Evolutionary conservation across 331 rosid species (phyloP), one percentile per base, ranked within the genome.

Genomic region (Quercus phellos): DNA sequence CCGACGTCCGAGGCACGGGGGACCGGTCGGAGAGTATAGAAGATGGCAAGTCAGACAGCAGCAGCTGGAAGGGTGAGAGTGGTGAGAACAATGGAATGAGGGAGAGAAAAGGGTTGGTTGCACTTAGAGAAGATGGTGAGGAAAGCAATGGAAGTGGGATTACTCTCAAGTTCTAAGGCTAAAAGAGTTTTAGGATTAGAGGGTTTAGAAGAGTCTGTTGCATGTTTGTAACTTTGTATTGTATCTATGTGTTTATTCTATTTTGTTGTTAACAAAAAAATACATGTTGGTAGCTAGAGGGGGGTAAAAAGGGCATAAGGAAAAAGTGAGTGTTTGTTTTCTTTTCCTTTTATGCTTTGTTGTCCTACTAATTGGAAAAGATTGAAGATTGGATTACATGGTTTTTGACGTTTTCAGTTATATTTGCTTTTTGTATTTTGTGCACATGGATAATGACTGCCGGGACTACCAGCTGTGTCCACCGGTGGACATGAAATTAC

Each of bases 31-130:
- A 90, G 91, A 95, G 98, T 78, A 95, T 91, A 0, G 98, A 93
- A 79, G 97, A 95, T 7, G 96, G 94, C 8, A 95, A 95, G 79
- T 95, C 96, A 18, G 98, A 91, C 19, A 90, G 97, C 79, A 84
- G 94, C 71, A 95, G 99, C 93, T 95, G 98, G 98, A 95, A 90
- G 75, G 98, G 86, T 0, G 97, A 90, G 79, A 94, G 94, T 70
- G 86, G 87, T 7, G 98, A 93, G 68, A 89, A 89, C 19, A 90
- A 85, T 50, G 88, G 12, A 38, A 8, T 8, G 46, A 46, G 87
- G 17, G 92, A 86, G 72, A 83, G 89, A 27, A 91, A 87, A 72
- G 90, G 90, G 21, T 46, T 94, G 72, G 81, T 75, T 18, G 85
- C 83, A 0, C 78, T 86, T 8, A 73, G 87, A 27, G 92, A 88